Evolutionary conservation across 805 yeast genomes (phyloP).

Genomic region (Candida berthetii): DNA sequence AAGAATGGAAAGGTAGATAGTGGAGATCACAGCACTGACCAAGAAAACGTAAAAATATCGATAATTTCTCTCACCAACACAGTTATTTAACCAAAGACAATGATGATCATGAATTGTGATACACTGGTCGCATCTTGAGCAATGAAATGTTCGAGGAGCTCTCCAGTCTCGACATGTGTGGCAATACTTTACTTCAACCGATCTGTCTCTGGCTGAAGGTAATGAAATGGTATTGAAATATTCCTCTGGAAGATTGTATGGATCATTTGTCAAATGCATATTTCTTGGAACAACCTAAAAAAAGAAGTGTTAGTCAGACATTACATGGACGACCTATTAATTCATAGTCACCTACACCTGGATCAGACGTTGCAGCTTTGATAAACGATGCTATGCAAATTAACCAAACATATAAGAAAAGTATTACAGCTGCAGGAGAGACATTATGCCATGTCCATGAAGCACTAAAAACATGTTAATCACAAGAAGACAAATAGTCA

Average conservation of each 20-base stretch:
- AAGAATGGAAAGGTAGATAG: conserved; percentile 21
- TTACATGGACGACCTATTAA: too few relatives aligned
- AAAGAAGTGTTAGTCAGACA: too few relatives aligned
- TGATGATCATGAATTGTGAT: conserved; percentile 62
- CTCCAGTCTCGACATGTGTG: conserved; percentile 67
- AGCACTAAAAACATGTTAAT: conserved; percentile 19
- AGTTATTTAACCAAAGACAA: conserved; percentile 65
- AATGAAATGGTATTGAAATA: conserved; percentile 43
- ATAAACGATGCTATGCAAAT: conserved; percentile 41
- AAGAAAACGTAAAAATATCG: conserved; percentile 52
- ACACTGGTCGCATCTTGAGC: conserved; percentile 64
- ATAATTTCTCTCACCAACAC: conserved; percentile 73
- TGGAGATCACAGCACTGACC: conserved; percentile 25
- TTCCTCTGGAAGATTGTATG: conserved; percentile 44
- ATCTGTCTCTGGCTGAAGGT: conserved; percentile 31
- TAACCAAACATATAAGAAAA: conserved; percentile 55
- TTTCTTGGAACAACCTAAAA: conserved; percentile 47
- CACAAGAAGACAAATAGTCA: neutral
- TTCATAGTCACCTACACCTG: conserved; percentile 39
- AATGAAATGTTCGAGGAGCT: conserved; percentile 72
- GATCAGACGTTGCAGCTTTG: conserved; percentile 54
- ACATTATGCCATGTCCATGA: conserved; percentile 51
- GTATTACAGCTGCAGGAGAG: conserved; percentile 48
- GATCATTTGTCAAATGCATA: conserved; percentile 45
- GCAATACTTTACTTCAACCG: conserved; percentile 52